Percentiles rank a stretch among this genome's conserved stretches.
phyloP scores from a whole-genome alignment of 1,284 basidiomycete species.

The Omphalotus olearius region DNA sequence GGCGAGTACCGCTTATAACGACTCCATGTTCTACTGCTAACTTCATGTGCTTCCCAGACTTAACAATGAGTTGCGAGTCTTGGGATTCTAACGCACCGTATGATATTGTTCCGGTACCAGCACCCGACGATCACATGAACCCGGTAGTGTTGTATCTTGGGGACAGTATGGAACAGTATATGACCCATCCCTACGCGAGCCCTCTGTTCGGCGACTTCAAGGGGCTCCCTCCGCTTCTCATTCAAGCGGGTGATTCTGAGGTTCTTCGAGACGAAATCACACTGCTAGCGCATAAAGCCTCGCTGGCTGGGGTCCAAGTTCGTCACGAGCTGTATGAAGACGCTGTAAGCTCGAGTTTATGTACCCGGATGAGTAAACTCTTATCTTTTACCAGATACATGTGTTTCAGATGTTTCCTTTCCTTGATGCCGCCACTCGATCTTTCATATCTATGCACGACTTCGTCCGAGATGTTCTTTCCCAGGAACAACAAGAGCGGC shows the following conservation, averaged over 20 bases:
- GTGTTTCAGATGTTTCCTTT: conserved; percentile 91
- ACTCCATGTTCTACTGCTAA: conserved; percentile 7
- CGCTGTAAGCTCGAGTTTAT: conserved; percentile 50
- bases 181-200: conserved; percentile 95
- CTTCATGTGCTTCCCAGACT: conserved; percentile 44
- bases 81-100: conserved; percentile 91
- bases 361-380: conserved; percentile 7
- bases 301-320: conserved; percentile 82
- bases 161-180: conserved; percentile 75
- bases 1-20: conserved; percentile 47
- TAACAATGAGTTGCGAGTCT: conserved; percentile 95
- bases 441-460: conserved; percentile 73
- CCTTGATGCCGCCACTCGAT: conserved; percentile 65
- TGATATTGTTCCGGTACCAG: conserved; percentile 76
- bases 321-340: conserved; percentile 94
- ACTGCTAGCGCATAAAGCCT: conserved; percentile 93
- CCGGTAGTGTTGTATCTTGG: conserved; percentile 93
- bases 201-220: conserved; percentile 92
- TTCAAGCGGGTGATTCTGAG: conserved; percentile 94
- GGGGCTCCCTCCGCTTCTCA: conserved; percentile 86
- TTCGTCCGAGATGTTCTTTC: conserved; percentile 67
- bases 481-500: conserved; percentile 40
- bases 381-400: conserved; percentile 55
- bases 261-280: conserved; percentile 91
- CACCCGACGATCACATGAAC: conserved; percentile 84